Evolutionary conservation across 805 yeast species (phyloP), one percentile per base, ranked within the genome.

Genomic region (Yamadazyma phyllophila): DNA sequence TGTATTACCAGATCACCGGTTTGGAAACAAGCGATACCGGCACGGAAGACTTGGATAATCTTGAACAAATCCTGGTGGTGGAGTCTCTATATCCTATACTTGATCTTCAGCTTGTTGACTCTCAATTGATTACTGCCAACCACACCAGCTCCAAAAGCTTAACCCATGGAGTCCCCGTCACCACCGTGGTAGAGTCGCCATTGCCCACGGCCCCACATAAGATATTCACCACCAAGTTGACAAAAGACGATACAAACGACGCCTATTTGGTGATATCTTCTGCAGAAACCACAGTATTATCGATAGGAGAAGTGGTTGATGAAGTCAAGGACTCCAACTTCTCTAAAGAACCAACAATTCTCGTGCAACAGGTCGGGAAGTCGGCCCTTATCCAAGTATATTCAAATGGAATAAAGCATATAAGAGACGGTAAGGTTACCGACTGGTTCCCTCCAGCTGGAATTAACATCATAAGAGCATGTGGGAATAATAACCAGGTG

Each of bases 361-460:
- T 77, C 2, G 82, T 88, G 0, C 82, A 80, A 38, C 88, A 83
- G 53, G 71, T 91, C 46, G 95, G 96, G 0, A 48, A 51, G 2
- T 55, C 62, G 3, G 78, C 92, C 0, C 60, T 90, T 0, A 77
- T 85, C 5, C 99, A 92, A 60, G 74, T 92, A 1, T 86, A 87
- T 59, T 52, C 80, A 0, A 73, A 78, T 49, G 96, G 94, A 4
- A 67, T 92, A 16, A 71, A 84, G 12, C 88, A 85, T 53, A 61
- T 69, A 4, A 53, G 63, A 26, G 53, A 53, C 17, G 52, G 64
- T 14, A 59, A 65, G n/a, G 64, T 74, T 11, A 64, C 75, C 0
- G 85, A 85, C 50, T 94, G 98, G 98, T 69, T 63, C 26, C 88
- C 96, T 1, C 96, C 97, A 0, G 81, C 83, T 0, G 96, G 94